A percentile compares a stretch with the other conserved stretches of the same genome.
These are phyloP conservation scores for Leucocoprinus sp. DNA, from an alignment of 768 basidiomycete genomes.

Conservation along the genomic window DNA sequence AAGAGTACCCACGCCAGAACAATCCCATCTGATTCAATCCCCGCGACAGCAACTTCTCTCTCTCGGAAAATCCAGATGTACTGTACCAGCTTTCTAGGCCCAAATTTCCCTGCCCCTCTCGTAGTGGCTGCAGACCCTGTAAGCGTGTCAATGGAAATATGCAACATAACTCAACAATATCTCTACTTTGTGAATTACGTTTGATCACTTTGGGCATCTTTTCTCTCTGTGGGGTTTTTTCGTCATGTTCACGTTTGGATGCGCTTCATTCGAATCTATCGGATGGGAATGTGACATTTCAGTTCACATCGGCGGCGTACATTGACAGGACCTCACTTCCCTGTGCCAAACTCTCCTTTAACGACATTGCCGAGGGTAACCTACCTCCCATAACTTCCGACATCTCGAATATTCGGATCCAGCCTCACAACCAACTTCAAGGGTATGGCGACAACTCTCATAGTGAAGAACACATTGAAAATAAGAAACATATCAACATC, in stretches of 20 bases:
- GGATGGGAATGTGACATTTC: background rate
- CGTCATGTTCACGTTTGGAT: background rate
- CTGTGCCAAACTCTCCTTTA: slow-evolving; percentile 54
- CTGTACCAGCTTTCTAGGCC: slow-evolving; percentile 24
- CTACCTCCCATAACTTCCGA: slow-evolving; percentile 29
- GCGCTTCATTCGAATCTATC: background rate
- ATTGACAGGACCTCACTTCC: slow-evolving; percentile 41
- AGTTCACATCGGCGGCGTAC: slow-evolving; percentile 61
- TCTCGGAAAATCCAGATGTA: slow-evolving; percentile 16
- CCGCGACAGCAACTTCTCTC: slow-evolving; percentile 1
- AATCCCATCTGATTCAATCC: background rate
- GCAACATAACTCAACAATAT: background rate
- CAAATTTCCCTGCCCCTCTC: slow-evolving; percentile 24
- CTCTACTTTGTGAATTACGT: background rate
- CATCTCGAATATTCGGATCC: slow-evolving; percentile 12
- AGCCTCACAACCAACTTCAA: background rate
- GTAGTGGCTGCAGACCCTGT: slow-evolving; percentile 47
- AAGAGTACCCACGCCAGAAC: background rate
- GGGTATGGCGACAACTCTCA: background rate
- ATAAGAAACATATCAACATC: too few species aligned
- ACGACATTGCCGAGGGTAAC: slow-evolving; percentile 49
- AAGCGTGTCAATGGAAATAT: slow-evolving; percentile 15
- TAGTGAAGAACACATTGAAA: too few species aligned
- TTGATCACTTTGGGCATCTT: background rate
- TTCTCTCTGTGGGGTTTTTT: background rate